Conservation (phyloP, 192 early-diverging fungal species). For the Coemansia sp. region DNA sequence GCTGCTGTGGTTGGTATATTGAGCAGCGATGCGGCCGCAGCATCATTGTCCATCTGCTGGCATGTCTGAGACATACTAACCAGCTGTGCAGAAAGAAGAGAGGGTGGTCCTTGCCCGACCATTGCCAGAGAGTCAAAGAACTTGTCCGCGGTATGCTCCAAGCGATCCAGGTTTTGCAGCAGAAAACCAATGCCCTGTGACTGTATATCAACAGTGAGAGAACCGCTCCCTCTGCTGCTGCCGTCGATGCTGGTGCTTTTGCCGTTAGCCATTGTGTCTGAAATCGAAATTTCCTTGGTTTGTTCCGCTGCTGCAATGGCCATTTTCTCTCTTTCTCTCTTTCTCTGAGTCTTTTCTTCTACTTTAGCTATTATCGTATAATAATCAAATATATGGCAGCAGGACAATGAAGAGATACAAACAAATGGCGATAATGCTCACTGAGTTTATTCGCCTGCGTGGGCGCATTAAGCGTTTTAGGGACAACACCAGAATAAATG, state of each 20-base stretch:
- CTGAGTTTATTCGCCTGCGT: too few relatives aligned
- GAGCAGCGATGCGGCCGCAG: constrained; percentile 17
- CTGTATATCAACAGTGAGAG: constrained; percentile 25
- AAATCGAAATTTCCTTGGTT: neutral
- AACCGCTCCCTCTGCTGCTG: neutral
- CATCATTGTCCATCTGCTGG: constrained; percentile 42
- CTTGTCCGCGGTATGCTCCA: constrained; percentile 37
- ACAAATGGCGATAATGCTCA: too few relatives aligned
- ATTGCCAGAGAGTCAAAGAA: constrained; percentile 49
- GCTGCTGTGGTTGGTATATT: constrained; percentile 29
- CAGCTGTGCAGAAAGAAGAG: constrained; percentile 51
- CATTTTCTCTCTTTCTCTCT: neutral
- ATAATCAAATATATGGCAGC: too few relatives aligned
- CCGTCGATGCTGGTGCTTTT: neutral
- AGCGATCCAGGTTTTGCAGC: constrained; percentile 37
- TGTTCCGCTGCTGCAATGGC: neutral
- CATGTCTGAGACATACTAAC: constrained; percentile 48
- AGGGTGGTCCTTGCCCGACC: constrained; percentile 53
- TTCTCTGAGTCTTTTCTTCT: neutral
- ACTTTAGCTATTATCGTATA: too few relatives aligned
- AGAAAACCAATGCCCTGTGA: constrained; percentile 21
- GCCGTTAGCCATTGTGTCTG: neutral
- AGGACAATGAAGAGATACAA: too few relatives aligned
- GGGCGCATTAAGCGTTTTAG: too few relatives aligned
- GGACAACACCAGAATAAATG: too few relatives aligned